phyloP scores from a whole-genome alignment of 2,329 filamentous ascomycete species.

The Elsinoe australis region DNA sequence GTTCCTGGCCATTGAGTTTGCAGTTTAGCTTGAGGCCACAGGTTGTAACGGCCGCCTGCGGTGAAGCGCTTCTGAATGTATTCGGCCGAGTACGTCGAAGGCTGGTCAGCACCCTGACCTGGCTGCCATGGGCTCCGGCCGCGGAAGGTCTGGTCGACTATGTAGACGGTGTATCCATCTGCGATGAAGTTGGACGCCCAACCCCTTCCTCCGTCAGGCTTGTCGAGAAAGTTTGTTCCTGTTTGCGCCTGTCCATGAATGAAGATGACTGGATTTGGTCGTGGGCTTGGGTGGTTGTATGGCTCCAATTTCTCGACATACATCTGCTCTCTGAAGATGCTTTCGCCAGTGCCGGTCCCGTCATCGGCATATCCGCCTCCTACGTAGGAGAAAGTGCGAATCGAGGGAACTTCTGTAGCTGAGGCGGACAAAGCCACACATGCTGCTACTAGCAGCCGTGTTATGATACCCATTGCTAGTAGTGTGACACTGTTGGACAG shows the following conservation, averaged over 20 bases:
- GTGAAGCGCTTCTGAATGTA: slow-evolving; percentile 32
- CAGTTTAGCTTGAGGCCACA: slow-evolving; percentile 37
- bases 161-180: slow-evolving; percentile 41
- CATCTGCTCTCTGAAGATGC: slow-evolving; percentile 39
- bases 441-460: slow-evolving; percentile 1
- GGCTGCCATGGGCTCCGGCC: slow-evolving; percentile 26
- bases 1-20: slow-evolving; percentile 40
- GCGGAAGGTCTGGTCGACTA: slow-evolving; percentile 36
- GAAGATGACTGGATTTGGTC: slow-evolving; percentile 34
- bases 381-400: slow-evolving; percentile 22
- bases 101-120: neutral
- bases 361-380: slow-evolving; percentile 23
- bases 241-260: slow-evolving; percentile 40
- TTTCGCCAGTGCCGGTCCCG: slow-evolving; percentile 7
- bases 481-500: neutral
- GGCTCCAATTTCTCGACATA: slow-evolving; percentile 47
- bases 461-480: neutral
- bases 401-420: slow-evolving; percentile 8
- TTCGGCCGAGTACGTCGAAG: slow-evolving; percentile 21
- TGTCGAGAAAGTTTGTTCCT: slow-evolving; percentile 40
- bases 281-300: slow-evolving; percentile 19
- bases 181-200: slow-evolving; percentile 44
- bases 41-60: slow-evolving; percentile 30
- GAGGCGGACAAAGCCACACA: neutral
- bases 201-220: slow-evolving; percentile 40